Evolutionary conservation across 176 grass and related monocot genomes (phyloP), one percentile per base, ranked within the genome.

Genomic region (Oryza australiensis): DNA sequence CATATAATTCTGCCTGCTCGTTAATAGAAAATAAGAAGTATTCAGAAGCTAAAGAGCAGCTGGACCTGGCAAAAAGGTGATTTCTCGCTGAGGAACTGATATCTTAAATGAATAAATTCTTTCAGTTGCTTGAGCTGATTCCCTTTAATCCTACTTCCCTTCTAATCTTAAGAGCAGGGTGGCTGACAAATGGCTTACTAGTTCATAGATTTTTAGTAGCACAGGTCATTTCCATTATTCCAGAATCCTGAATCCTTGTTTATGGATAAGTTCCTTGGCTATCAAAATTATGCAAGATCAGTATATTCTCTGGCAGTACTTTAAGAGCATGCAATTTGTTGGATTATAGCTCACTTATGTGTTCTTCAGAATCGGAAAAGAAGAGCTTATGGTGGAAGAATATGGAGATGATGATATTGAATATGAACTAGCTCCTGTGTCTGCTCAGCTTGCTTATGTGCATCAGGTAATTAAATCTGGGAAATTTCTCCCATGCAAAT

Each of bases 21-120:
- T 92, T 99, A 82, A 87, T 99, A 86, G 96, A 94, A 70, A 90
- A 83, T 66, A 90, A 99, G 65, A 95, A 95, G 74, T 99, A 94
- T 72, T 66, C 80, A 41, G 96, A 99, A 73, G 93, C 93, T 66
- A 92, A 92, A 78, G 80, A 93, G 77, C 79, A 91, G 74, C 80
- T 99, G 84, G 91, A 95, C 33, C 88, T 90, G 60, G 93, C 96
- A 48, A 88, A 88, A 88, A 99, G 93, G 96, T 99, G 48, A 89
- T 66, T 64, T 71, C 53, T 74, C 43, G 12, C 48, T 43, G 48
- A 1, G 32, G 69, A 64, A 83, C 41, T 9, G 13, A 80, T 55
- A 68, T 37, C 57, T 86, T 24, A 26, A 83, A 29, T 68, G 9
- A 68, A 68, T 26, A 35, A 35, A 16, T 46, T 18, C 30, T 34